These are phyloP conservation scores for Trichoderma koningiopsis DNA, from an alignment of 2,329 filamentous ascomycete genomes.

Conservation along the genomic window DNA sequence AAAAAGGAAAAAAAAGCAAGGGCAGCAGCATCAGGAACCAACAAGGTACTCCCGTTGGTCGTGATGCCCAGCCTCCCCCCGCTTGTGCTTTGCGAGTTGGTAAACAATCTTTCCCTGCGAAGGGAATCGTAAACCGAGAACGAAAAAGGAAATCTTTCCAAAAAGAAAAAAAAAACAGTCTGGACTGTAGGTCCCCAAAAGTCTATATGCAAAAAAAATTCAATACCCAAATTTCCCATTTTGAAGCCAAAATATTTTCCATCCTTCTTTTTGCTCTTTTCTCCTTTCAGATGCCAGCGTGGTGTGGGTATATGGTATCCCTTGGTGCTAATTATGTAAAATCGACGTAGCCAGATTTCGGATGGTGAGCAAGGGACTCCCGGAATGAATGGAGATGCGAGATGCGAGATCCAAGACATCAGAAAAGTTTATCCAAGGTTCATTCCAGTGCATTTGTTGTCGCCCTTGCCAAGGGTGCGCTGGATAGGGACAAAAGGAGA, in stretches of 20 bases:
- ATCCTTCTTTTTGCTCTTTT: slow-evolving; percentile 8
- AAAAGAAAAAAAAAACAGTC: not conserved
- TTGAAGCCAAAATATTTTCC: slow-evolving; percentile 7
- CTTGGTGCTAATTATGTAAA: slow-evolving; percentile 22
- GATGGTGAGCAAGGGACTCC: not conserved
- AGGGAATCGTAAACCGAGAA: slow-evolving; percentile 20
- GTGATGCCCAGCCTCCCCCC: not conserved
- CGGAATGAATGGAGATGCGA: slow-evolving; percentile 23
- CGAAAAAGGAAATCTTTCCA: slow-evolving; percentile 26
- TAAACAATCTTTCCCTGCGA: slow-evolving; percentile 15
- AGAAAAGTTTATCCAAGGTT: not conserved
- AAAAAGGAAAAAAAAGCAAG: slow-evolving; percentile 4
- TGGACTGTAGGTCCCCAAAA: slow-evolving; percentile 25
- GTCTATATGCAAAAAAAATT: slow-evolving; percentile 29
- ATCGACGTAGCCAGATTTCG: slow-evolving; percentile 2
- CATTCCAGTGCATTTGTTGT: slow-evolving; percentile 10
- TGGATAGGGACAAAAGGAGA: slow-evolving; percentile 17
- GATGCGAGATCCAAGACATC: slow-evolving; percentile 22
- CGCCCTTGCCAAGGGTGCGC: slow-evolving; percentile 23
- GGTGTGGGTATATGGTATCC: slow-evolving; percentile 24
- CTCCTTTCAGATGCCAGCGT: slow-evolving; percentile 26
- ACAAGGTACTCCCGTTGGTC: slow-evolving; percentile 11
- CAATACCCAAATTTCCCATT: slow-evolving; percentile 1
- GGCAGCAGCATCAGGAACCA: not conserved
- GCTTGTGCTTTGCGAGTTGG: slow-evolving; percentile 1